Percentiles rank a stretch among this genome's conserved stretches.
phyloP scores from a whole-genome alignment of 176 grass and related monocot species.

The Raddia distichophylla region DNA sequence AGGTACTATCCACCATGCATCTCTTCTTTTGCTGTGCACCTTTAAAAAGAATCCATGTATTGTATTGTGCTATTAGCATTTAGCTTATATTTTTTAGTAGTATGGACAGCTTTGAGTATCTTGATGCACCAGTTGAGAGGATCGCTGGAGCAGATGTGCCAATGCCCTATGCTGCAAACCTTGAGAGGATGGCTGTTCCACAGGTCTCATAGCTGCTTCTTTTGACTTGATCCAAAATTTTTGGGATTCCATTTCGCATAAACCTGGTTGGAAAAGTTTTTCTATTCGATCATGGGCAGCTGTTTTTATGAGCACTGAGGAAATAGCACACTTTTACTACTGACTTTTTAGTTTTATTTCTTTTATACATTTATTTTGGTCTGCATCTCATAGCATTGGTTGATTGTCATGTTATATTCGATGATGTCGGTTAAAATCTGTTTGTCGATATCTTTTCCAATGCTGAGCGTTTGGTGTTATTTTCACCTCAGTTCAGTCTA shows the following conservation, averaged over 20 bases:
- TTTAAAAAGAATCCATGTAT: no score
- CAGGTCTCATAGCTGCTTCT: slow-evolving; percentile 25
- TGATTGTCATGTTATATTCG: neutral
- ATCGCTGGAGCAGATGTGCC: slow-evolving; percentile 95
- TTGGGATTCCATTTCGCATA: slow-evolving; percentile 8
- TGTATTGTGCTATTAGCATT: no score
- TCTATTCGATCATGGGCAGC: neutral
- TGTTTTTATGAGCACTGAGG: neutral
- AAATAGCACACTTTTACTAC: slow-evolving; percentile 21
- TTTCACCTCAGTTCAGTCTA: neutral
- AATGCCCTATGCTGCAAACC: slow-evolving; percentile 91
- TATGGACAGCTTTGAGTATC: slow-evolving; percentile 95
- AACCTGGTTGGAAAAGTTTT: neutral
- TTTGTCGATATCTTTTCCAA: slow-evolving; percentile 10
- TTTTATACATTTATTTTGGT: slow-evolving; percentile 19
- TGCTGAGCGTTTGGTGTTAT: neutral
- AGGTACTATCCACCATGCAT: no score
- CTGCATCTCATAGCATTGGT: neutral
- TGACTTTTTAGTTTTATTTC: neutral
- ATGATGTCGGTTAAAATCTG: neutral
- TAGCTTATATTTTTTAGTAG: no score
- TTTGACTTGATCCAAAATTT: slow-evolving; percentile 20
- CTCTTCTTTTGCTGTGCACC: no score
- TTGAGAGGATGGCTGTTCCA: slow-evolving; percentile 81
- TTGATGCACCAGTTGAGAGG: slow-evolving; percentile 92